Evolutionary conservation across 2,329 filamentous ascomycete species (phyloP).

Genomic region (Ceratocystis colombiana): DNA sequence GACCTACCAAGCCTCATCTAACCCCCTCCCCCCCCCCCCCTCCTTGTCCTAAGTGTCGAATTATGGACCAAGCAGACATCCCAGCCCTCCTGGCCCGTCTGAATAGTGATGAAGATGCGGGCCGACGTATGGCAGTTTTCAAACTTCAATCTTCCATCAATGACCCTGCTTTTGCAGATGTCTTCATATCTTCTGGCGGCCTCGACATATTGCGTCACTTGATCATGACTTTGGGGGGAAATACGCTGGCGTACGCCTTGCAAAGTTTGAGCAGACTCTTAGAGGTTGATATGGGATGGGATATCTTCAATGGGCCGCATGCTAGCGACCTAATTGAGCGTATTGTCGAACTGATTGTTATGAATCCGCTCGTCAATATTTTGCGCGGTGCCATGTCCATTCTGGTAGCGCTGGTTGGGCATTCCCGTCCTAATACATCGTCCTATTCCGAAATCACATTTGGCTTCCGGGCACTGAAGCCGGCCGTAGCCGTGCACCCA

Average conservation of each 20-base stretch:
- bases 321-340: constrained; percentile 58
- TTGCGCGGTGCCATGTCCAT: constrained; percentile 95
- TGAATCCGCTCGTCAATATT: constrained; percentile 93
- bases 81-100: constrained; percentile 54
- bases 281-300: constrained; percentile 97
- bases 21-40: too few species aligned
- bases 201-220: constrained; percentile 70
- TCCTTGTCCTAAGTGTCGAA: too few species aligned
- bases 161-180: constrained; percentile 90
- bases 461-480: constrained; percentile 85
- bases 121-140: constrained; percentile 97
- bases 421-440: constrained; percentile 58
- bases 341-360: constrained; percentile 87
- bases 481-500: constrained; percentile 79
- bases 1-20: neutral
- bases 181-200: constrained; percentile 86
- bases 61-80: constrained; percentile 58
- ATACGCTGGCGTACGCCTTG: constrained; percentile 89
- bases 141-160: constrained; percentile 92
- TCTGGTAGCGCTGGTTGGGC: constrained; percentile 81
- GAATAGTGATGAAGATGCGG: constrained; percentile 69
- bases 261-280: constrained; percentile 78
- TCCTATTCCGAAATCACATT: constrained; percentile 43
- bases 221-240: constrained; percentile 76
- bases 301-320: constrained; percentile 58